Evolutionary conservation across 768 basidiomycete genomes (phyloP), one percentile per base, ranked within the genome.

Genomic region (Kwoniella bestiolae): DNA sequence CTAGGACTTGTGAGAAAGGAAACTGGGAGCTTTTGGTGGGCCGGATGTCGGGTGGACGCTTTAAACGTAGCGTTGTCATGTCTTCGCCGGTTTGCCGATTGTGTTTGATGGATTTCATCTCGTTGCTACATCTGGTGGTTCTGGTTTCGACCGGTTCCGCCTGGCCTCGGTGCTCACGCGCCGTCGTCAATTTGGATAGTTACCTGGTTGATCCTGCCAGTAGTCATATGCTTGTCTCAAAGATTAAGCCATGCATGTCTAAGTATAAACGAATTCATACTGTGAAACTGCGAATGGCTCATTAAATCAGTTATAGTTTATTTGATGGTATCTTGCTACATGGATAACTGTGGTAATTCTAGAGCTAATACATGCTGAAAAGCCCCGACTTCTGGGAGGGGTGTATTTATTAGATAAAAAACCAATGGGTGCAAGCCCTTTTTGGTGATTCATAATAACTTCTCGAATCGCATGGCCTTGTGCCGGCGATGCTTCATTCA

Each of bases 171-270:
- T 44, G 31, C 23, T 51, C 23, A 47, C 21, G 58, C 53, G 32
- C 44, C 46, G 38, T 21, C 57, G 60, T 38, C 41, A 14, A 32
- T 75, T 71, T 83, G 81, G 85, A 84, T 87, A 87, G 87, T 87
- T 87, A 88, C 86, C 88, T 88, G 87, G 87, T 88, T 88, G 87
- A 88, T 88, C 86, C 87, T 88, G 87, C 88, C 86, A 88, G 87
- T 88, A 88, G 87, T 88, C 86, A 87, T 88, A 88, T 88, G 87
- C 87, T 88, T 88, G 87, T 87, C 87, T 87, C 87, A 87, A 87
- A 87, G 87, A 88, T 87, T 87, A 88, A 88, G 87, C 86, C 87
- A 88, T 88, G 87, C 87, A 88, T 87, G 87, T 87, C 87, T 84
- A 87, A 88, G 87, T 88, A 86, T 86, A 87, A 86, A 86, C 85